Evolutionary conservation across 768 basidiomycete genomes (phyloP).

Genomic region (Tylopilus vinaceipallidus): DNA sequence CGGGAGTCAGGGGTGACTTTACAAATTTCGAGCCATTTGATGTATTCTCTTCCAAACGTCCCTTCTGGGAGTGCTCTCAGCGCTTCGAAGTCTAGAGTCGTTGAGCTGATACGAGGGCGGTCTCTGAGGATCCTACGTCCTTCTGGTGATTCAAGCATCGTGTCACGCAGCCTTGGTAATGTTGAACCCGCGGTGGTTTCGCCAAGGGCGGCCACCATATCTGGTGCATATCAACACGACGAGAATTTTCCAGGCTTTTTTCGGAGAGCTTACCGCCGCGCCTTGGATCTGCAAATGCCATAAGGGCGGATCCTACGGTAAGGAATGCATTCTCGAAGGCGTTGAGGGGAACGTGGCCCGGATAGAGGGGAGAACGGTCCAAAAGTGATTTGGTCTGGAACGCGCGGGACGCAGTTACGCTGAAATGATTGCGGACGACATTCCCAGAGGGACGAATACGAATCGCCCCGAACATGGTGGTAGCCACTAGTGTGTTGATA

Average conservation of each 20-base stretch:
- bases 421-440: neutral
- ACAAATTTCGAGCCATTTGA: conserved; percentile 86
- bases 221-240: conserved; percentile 39
- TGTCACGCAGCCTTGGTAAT: conserved; percentile 71
- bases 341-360: conserved; percentile 80
- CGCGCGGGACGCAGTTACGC: conserved; percentile 6
- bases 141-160: conserved; percentile 76
- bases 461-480: conserved; percentile 3
- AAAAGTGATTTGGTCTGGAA: conserved; percentile 10
- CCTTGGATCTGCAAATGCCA: conserved; percentile 76
- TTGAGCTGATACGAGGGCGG: conserved; percentile 76
- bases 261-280: conserved; percentile 66
- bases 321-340: conserved; percentile 83
- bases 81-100: conserved; percentile 67
- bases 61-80: conserved; percentile 70
- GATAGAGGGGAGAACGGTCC: conserved; percentile 51
- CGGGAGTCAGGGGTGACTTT: conserved; percentile 92
- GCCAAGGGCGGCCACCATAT: conserved; percentile 93
- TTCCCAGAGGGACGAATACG: neutral
- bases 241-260: neutral
- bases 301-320: conserved; percentile 80
- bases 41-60: conserved; percentile 83
- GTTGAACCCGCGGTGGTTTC: conserved; percentile 87
- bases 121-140: conserved; percentile 83
- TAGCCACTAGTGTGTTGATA: too few relatives aligned